A percentile compares a stretch with the other conserved stretches of the same genome.
Conservation (phyloP, 148 eudicot genomes). For the Vaccinium myrtillus region DNA sequence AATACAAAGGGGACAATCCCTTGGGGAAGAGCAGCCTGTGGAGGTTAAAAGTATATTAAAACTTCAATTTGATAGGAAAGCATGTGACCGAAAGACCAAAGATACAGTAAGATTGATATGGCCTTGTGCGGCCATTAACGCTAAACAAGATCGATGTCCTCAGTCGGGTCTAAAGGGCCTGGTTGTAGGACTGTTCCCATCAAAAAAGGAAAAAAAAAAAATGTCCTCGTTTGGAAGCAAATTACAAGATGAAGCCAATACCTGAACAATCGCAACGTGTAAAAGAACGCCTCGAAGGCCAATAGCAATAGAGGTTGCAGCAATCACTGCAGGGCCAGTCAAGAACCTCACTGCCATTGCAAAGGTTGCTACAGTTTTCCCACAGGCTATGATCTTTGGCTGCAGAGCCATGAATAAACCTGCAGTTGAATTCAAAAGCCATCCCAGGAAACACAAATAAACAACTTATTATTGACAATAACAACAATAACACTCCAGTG, state of each 20-base stretch:
- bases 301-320: slow-evolving; percentile 88
- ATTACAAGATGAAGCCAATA: slow-evolving; percentile 13
- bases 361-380: slow-evolving; percentile 78
- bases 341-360: slow-evolving; percentile 98
- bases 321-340: slow-evolving; percentile 96
- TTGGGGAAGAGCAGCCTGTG: slow-evolving; percentile 98
- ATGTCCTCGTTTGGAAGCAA: not conserved
- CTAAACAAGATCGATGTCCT: not conserved
- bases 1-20: slow-evolving; percentile 94
- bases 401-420: slow-evolving; percentile 98
- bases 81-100: not conserved
- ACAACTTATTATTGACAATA: not conserved
- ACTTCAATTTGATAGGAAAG: not conserved
- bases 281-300: slow-evolving; percentile 87
- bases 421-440: slow-evolving; percentile 16
- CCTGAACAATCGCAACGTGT: slow-evolving; percentile 96
- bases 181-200: too few species aligned
- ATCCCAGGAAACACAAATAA: not conserved
- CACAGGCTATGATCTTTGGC: slow-evolving; percentile 91
- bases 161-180: too few species aligned
- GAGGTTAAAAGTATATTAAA: not conserved
- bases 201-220: too few species aligned
- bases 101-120: not conserved
- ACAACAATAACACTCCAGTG: not conserved
- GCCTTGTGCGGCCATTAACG: not conserved